Evolutionary conservation across 2,329 filamentous ascomycete genomes (phyloP).

Genomic region (Hypoxylon sp.): DNA sequence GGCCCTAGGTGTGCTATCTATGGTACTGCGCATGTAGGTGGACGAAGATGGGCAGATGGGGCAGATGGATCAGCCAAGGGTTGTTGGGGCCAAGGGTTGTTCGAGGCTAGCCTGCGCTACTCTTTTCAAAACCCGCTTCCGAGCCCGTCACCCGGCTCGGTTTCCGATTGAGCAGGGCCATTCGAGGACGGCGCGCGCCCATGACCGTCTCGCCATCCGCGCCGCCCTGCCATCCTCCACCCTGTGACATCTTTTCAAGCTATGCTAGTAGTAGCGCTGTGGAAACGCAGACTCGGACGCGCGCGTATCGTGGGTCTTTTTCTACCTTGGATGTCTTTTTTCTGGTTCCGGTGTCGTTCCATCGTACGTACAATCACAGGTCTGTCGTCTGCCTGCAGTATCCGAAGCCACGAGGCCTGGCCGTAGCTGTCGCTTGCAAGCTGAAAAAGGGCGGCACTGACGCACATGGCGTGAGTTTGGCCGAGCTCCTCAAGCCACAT

Average conservation of each 20-base stretch:
- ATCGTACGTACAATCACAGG: background rate
- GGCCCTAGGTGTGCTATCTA: no score
- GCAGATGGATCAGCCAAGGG: conserved; percentile 11
- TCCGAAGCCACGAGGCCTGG: no score
- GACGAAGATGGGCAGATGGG: conserved; percentile 4
- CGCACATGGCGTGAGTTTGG: conserved; percentile 5
- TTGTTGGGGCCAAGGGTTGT: no score
- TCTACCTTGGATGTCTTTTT: no score
- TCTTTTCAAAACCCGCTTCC: conserved; percentile 15
- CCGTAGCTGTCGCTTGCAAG: no score
- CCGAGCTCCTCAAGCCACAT: conserved; percentile 4
- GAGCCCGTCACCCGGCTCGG: conserved; percentile 18
- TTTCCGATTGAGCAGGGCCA: conserved; percentile 22
- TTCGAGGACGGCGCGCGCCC: conserved; percentile 9
- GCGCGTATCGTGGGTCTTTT: background rate
- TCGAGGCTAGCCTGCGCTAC: conserved; percentile 5
- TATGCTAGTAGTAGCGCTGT: conserved; percentile 15
- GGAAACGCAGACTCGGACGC: conserved; percentile 22
- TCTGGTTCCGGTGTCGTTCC: background rate
- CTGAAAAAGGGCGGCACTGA: conserved; percentile 11
- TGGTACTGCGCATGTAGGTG: no score
- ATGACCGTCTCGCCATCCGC: conserved; percentile 15
- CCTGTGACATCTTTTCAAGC: conserved; percentile 24
- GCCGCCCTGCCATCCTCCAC: conserved; percentile 18
- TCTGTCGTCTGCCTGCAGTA: background rate